Evolutionary conservation across 2,329 filamentous ascomycete genomes (phyloP), one percentile per base, ranked within the genome.

Genomic region (Diaporthe helianthi): DNA sequence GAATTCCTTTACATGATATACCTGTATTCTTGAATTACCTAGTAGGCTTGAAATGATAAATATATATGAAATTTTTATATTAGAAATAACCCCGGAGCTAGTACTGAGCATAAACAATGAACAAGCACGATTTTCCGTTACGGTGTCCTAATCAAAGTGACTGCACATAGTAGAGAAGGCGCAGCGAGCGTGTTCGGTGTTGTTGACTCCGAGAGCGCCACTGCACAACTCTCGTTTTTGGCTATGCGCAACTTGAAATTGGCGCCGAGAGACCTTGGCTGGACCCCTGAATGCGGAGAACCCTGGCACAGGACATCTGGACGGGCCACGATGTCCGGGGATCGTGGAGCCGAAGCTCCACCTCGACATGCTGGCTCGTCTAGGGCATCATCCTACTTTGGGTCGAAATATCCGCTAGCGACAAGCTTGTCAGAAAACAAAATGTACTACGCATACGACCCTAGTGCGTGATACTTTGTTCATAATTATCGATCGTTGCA

Each of bases 391-490:
- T 31, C 44, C 58, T 49, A 10, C 41, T 33, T 49, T 26, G 26
- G 41, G 58, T 63, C 29, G 19, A 63, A 63, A 63, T 63, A 31
- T 63, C 58, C 58, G 58, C 58, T 47, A 29, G 29, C 58, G 58
- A 36, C 29, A 22, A 17, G 41, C 12, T 8, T n/a, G n/a, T n/a
- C n/a, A n/a, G n/a, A n/a, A n/a, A 47, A 47, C 10, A 17, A 7
- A 33, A 22, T 24, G 41, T 46, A 61, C 41, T 47, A 47, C 38
- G 38, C 55, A 61, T 44, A 46, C 26, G 24, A 12, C 15, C 38
- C 8, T 31, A 19, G 19, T 3, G 38, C 26, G 55, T 10, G 17
- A 33, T 22, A 22, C 41, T 46, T 46, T 22, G 3, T n/a, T 31
- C 7, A 51, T 51, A 24, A 46, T 60, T 46, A 60, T 38, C 55